Conservation (phyloP, 1,139 yeast species). For the Lodderomyces metapsilosis region DNA sequence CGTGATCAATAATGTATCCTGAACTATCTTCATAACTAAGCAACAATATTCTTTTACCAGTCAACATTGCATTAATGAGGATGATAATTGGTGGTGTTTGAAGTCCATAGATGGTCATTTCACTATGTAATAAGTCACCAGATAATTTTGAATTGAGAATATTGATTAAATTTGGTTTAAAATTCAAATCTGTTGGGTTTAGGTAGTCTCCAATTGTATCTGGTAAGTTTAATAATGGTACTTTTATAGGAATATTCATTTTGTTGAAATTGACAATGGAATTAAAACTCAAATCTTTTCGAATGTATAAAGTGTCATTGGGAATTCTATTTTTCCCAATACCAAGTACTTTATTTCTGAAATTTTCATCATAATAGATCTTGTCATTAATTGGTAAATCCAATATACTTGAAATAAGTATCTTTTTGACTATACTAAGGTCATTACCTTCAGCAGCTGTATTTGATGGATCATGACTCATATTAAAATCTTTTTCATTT, state of each 20-base stretch:
- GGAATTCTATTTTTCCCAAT: constrained; percentile 19
- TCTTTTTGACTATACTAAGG: constrained; percentile 34
- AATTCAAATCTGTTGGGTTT: constrained; percentile 46
- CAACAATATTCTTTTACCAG: constrained; percentile 56
- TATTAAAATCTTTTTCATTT: constrained; percentile 33
- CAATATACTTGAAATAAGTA: constrained; percentile 44
- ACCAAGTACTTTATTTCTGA: constrained; percentile 39
- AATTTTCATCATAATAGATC: constrained; percentile 39
- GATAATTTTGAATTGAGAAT: constrained; percentile 36
- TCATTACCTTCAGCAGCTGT: constrained; percentile 12
- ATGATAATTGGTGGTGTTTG: constrained; percentile 59
- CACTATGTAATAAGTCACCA: constrained; percentile 30
- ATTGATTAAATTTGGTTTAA: constrained; percentile 41
- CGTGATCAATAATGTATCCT: constrained; percentile 54
- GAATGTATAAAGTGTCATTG: constrained; percentile 36
- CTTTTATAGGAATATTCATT: constrained; percentile 45
- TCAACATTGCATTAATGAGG: constrained; percentile 55
- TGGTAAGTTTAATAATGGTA: constrained; percentile 43
- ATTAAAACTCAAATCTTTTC: constrained; percentile 47
- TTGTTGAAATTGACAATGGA: constrained; percentile 34
- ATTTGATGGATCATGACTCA: constrained; percentile 16
- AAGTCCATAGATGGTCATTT: constrained; percentile 52
- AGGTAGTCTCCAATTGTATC: constrained; percentile 47
- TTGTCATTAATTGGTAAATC: constrained; percentile 49
- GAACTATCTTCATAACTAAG: constrained; percentile 57